Evolutionary conservation across 2,329 filamentous ascomycete genomes (phyloP), one percentile per base, ranked within the genome.

Genomic region (Colletotrichum destructivum): DNA sequence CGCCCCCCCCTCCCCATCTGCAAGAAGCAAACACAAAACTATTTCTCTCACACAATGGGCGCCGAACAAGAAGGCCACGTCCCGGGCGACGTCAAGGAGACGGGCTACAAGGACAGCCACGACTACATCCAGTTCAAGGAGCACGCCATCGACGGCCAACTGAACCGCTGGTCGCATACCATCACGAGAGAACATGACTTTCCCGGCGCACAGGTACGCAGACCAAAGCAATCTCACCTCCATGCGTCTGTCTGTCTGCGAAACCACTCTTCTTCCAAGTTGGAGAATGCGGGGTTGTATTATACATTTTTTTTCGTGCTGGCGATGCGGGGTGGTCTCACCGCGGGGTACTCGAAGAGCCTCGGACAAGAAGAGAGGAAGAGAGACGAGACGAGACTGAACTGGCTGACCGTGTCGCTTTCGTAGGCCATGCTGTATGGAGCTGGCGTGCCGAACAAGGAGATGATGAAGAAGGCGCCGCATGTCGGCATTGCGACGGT

Each of bases 401-500:
- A 38, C 8, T 11, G 35, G 11, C 69, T 71, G 26, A 73, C 62
- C 51, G 52, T 52, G 23, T 59, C 52, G 35, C 35, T 8, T 38
- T 38, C 68, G 44, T 76, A 95, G 92, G 94, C 96, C 52, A 98
- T 98, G 96, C 88, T 98, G 26, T 98, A 97, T 82, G 95, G 93
- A 16, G 95, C 96, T 11, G 96, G 96, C 31, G 93, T 98, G 44
- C 94, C 95, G 1, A 90, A 94, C 79, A 88, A 90, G 77, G 87
- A 96, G 67, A 90, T 92, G 78, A 97, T 98, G 94, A 95, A 96
- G 83, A 96, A 89, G 69, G 93, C 93, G 64, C 94, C 96, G 15
- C 96, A 98, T 74, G 93, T 98, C 35, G 96, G 96, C 69, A 90
- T 98, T 78, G 93, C 95, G 9, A 95, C 93, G 6, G 94, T 98